A percentile compares a stretch with the other conserved stretches of the same genome.
Conservation (phyloP, 768 basidiomycete species). For the Lactarius evosmus region DNA sequence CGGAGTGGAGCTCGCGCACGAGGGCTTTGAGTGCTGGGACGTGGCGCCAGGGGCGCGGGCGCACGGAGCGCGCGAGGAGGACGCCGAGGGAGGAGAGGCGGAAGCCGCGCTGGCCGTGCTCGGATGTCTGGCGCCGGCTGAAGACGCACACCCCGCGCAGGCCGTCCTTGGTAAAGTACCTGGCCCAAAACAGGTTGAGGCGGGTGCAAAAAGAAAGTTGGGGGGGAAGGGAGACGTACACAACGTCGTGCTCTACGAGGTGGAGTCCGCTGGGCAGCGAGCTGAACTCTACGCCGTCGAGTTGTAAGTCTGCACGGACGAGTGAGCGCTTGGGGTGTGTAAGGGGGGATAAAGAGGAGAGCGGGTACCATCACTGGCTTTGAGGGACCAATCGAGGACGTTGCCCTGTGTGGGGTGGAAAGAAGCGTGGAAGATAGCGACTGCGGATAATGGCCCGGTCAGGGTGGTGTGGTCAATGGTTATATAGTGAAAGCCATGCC, state of each 20-base stretch:
- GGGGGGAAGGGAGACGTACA: conserved; percentile 46
- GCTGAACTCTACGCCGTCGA: conserved; percentile 76
- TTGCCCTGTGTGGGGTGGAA: conserved; percentile 85
- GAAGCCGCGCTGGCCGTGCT: conserved; percentile 74
- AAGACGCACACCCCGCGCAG: conserved; percentile 75
- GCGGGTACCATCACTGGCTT: conserved; percentile 59
- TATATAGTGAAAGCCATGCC: not conserved
- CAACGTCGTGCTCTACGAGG: conserved; percentile 71
- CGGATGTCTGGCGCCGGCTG: conserved; percentile 61
- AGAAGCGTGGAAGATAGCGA: conserved; percentile 80
- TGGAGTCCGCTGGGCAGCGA: conserved; percentile 81
- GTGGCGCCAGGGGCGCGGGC: conserved; percentile 77
- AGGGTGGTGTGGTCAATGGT: not conserved
- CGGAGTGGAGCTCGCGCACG: conserved; percentile 50
- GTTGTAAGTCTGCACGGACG: conserved; percentile 49
- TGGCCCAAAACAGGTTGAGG: conserved; percentile 30
- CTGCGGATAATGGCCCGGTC: conserved; percentile 36
- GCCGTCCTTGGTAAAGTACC: conserved; percentile 69
- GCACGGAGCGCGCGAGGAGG: conserved; percentile 58
- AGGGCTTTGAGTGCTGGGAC: conserved; percentile 60
- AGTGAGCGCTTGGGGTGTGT: not conserved
- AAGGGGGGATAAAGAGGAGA: not conserved
- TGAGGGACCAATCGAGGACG: conserved; percentile 73
- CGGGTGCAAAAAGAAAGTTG: conserved; percentile 11
- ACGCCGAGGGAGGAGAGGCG: conserved; percentile 77